Conservation (phyloP, 2,329 filamentous ascomycete genomes). For the Zasmidium cellare region DNA sequence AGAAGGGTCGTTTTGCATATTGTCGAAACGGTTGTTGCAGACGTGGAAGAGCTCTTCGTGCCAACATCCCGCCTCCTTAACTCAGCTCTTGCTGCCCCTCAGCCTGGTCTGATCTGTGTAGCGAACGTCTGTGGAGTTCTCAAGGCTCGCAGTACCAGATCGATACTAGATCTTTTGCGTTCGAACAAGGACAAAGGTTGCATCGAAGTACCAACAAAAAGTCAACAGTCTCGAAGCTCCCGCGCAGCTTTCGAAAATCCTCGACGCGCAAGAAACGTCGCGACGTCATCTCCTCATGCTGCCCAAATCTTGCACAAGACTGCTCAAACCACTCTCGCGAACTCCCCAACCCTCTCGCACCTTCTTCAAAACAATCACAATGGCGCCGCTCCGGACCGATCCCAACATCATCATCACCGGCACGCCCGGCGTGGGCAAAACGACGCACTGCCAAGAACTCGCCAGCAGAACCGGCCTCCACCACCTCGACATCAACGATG, state of each 20-base stretch:
- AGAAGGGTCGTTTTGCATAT: slow-evolving; percentile 23
- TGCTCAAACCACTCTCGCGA: not conserved
- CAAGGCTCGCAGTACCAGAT: no score
- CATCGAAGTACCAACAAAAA: no score
- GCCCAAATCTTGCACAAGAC: slow-evolving; percentile 11
- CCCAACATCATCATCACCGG: slow-evolving; percentile 96
- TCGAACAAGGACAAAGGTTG: no score
- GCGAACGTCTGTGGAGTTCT: no score
- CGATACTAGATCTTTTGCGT: no score
- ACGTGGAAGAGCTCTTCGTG: slow-evolving; percentile 18
- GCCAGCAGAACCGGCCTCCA: slow-evolving; percentile 73
- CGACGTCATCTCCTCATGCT: slow-evolving; percentile 18
- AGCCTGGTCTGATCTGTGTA: no score
- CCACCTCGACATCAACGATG: slow-evolving; percentile 84
- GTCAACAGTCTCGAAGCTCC: not conserved
- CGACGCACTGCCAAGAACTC: slow-evolving; percentile 82
- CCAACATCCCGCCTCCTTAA: slow-evolving; percentile 20
- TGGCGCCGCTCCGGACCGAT: slow-evolving; percentile 38
- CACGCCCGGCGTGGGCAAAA: slow-evolving; percentile 94
- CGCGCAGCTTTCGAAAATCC: not conserved
- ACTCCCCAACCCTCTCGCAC: not conserved
- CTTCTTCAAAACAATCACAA: slow-evolving; percentile 5
- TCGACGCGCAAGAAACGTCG: not conserved
- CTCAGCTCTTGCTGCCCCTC: not conserved
- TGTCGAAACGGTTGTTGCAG: slow-evolving; percentile 21